Evolutionary conservation across 2,329 filamentous ascomycete genomes (phyloP), one percentile per base, ranked within the genome.

Genomic region (Colletotrichum viniferum): DNA sequence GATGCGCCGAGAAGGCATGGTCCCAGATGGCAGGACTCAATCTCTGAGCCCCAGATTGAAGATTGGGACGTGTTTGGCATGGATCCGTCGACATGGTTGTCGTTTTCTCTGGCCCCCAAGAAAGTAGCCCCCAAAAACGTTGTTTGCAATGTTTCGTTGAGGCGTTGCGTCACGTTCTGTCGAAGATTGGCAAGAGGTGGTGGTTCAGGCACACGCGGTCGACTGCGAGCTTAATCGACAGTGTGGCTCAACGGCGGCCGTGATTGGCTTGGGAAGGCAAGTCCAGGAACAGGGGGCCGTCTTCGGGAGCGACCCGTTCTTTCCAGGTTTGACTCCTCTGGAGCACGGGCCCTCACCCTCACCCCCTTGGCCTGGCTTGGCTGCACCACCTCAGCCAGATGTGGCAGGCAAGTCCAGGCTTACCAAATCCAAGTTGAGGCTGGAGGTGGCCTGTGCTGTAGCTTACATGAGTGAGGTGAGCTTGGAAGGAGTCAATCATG

Each of bases 261-360:
- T 76, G 65, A 76, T 76, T 76, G 74, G 74, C 7, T 62, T 18
- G 13, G 28, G 43, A 16, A 28, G 32, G 24, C 24, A 30, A 48
- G 21, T 55, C 30, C 6, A 24, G 64, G 65, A 64, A 70, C 71
- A 70, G 74, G 74, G 73, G 60, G 21, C 43, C 55, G 14, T 52
- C 21, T 12, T 64, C 71, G 70, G 71, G 71, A 76, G 48, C 36
- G 71, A 76, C 74, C 74, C 74, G 71, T 76, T 70, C 64, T 74
- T 74, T 70, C 71, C 73, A 55, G 58, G 38, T 72, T 72, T 26
- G 73, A 72, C 48, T 43, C 38, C 65, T 55, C 16, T 14, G 52
- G 32, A 48, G 71, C 71, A 73, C 71, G 65, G 66, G 43, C 65
- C 67, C 4, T 18, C 30, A 16, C 65, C 67, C 4, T 18, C 30